Evolutionary conservation across 73 alveolate species (phyloP).

Genomic region (Symbiodinium natans): DNA sequence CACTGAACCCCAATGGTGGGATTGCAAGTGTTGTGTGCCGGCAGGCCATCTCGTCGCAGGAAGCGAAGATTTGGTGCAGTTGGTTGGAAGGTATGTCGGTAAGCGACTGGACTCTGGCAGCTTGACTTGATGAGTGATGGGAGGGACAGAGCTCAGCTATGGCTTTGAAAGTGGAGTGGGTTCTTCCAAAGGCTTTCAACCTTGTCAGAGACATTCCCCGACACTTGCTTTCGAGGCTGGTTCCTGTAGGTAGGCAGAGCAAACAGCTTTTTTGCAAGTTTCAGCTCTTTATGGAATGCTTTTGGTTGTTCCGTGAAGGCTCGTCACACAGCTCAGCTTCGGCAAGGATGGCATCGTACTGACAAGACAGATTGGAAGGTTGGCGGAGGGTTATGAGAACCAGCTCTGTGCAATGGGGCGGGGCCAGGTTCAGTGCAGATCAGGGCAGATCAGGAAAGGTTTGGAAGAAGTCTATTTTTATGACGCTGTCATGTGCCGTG

Average conservation of each 20-base stretch:
- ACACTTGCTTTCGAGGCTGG: background rate
- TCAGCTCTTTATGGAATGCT: too few species aligned
- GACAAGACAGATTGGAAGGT: background rate
- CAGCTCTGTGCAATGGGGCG: too few species aligned
- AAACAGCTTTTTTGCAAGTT: too few species aligned
- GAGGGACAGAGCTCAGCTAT: too few species aligned
- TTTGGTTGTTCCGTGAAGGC: background rate
- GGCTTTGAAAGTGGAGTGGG: too few species aligned
- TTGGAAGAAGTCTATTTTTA: too few species aligned
- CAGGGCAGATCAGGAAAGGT: too few species aligned
- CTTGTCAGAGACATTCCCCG: slow-evolving; percentile 38
- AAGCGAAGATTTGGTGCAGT: background rate
- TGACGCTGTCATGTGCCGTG: too few species aligned
- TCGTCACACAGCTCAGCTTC: background rate
- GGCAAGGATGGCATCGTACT: background rate
- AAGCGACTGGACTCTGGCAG: slow-evolving; percentile 31
- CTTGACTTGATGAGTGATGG: background rate
- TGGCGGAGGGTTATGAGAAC: too few species aligned
- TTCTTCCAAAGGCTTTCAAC: background rate
- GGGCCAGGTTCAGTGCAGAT: too few species aligned
- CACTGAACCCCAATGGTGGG: too few species aligned
- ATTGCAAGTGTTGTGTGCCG: too few species aligned
- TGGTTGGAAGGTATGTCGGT: background rate
- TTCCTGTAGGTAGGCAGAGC: background rate
- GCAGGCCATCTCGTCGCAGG: background rate